Evolutionary conservation across 345 rosid species (phyloP).

Genomic region (Cardamine occulta): DNA sequence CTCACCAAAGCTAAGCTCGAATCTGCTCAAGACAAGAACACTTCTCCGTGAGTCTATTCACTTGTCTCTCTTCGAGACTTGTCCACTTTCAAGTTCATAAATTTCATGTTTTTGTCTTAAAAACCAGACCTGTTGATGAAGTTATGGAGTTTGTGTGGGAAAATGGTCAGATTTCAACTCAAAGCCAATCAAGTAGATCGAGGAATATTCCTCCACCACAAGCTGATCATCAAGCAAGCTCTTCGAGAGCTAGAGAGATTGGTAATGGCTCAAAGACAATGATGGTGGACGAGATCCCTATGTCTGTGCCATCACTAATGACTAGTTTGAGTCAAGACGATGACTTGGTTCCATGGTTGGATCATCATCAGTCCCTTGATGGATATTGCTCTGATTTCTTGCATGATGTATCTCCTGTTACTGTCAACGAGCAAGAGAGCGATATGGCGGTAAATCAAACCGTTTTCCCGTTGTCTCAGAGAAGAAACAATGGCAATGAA

Average conservation of each 20-base stretch:
- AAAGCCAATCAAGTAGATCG: conserved; percentile 61
- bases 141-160: conserved; percentile 75
- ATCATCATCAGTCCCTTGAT: conserved; percentile 52
- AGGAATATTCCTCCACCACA: conserved; percentile 45
- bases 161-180: conserved; percentile 70
- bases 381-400: conserved; percentile 66
- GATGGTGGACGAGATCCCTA: conserved; percentile 53
- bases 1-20: conserved; percentile 49
- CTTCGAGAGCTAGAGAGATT: conserved; percentile 46
- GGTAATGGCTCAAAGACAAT: conserved; percentile 45
- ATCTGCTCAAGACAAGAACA: conserved; percentile 52
- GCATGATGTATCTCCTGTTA: conserved; percentile 62
- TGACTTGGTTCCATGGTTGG: conserved; percentile 71
- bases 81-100: conserved; percentile 11
- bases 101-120: background rate
- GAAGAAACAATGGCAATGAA: conserved; percentile 43
- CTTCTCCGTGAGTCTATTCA: conserved; percentile 59
- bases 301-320: conserved; percentile 55
- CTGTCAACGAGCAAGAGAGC: conserved; percentile 48
- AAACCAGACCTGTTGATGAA: conserved; percentile 69
- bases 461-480: conserved; percentile 47
- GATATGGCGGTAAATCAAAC: conserved; percentile 29
- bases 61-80: conserved; percentile 16
- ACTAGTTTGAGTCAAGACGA: conserved; percentile 64
- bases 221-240: conserved; percentile 35